Percentiles rank a stretch among this genome's conserved stretches.
phyloP scores from a whole-genome alignment of 2,329 filamentous ascomycete species.

The Trichoderma koningiopsis region DNA sequence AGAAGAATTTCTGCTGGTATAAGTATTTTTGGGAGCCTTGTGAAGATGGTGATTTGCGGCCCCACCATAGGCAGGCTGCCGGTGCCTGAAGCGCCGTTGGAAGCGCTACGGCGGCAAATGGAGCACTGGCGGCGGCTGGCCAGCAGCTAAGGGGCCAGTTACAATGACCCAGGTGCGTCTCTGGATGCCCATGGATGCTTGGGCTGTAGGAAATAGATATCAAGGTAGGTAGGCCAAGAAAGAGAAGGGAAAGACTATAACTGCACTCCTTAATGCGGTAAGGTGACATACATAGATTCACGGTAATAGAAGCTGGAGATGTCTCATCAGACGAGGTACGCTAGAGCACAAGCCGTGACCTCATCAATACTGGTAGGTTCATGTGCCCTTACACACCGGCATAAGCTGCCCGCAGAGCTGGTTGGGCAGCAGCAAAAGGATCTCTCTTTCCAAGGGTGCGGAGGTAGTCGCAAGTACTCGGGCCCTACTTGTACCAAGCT shows the following conservation, averaged over 20 bases:
- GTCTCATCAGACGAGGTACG: background rate
- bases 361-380: background rate
- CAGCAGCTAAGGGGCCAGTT: background rate
- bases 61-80: background rate
- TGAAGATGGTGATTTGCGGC: conserved; percentile 6
- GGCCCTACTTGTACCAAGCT: background rate
- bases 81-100: conserved; percentile 21
- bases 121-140: background rate
- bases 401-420: background rate
- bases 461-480: background rate
- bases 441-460: background rate
- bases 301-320: background rate
- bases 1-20: background rate
- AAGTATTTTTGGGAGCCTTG: background rate
- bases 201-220: background rate
- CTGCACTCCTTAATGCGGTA: background rate
- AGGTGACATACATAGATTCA: background rate
- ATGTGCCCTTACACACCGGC: background rate
- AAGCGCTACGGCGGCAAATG: conserved; percentile 7
- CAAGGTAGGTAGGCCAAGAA: background rate
- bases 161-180: background rate
- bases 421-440: conserved; percentile 16
- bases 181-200: background rate
- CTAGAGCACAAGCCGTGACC: background rate
- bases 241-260: background rate